phyloP scores from a whole-genome alignment of 805 yeast species.

The Metschnikowia lochheadii region DNA sequence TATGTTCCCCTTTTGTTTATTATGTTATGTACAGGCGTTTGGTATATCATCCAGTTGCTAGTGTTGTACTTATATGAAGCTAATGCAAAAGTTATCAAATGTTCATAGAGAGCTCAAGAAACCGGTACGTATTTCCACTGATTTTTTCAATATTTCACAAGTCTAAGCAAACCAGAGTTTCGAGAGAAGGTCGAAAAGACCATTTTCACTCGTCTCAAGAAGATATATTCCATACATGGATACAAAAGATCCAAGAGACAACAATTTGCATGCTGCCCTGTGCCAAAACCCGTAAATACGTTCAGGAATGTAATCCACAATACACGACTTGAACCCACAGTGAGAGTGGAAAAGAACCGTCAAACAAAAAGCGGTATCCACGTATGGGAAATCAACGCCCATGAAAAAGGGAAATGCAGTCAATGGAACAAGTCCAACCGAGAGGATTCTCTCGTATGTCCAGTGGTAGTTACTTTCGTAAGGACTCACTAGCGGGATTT shows the following conservation, averaged over 20 bases:
- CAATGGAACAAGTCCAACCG: slow-evolving; percentile 73
- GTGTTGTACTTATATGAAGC: not conserved
- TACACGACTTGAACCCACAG: slow-evolving; percentile 86
- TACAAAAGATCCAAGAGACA: slow-evolving; percentile 67
- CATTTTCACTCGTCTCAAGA: slow-evolving; percentile 76
- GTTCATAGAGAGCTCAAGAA: not conserved
- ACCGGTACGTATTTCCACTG: not conserved
- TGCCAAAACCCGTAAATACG: slow-evolving; percentile 81
- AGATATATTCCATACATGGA: slow-evolving; percentile 78
- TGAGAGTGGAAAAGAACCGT: slow-evolving; percentile 72
- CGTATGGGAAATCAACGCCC: slow-evolving; percentile 64
- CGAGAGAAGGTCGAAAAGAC: slow-evolving; percentile 62
- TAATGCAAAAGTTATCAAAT: not conserved
- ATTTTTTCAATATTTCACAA: not conserved
- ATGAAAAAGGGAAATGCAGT: slow-evolving; percentile 69
- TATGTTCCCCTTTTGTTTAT: not conserved
- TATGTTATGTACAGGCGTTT: not conserved
- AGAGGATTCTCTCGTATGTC: slow-evolving; percentile 77
- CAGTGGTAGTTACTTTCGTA: slow-evolving; percentile 88
- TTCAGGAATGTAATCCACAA: slow-evolving; percentile 85
- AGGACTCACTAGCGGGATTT: slow-evolving; percentile 57
- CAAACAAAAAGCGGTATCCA: slow-evolving; percentile 69
- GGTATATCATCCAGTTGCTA: not conserved
- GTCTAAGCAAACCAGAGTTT: slow-evolving; percentile 55
- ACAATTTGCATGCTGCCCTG: slow-evolving; percentile 59